Conservation (phyloP, 805 yeast species). For the Metschnikowia noctiluminum region DNA sequence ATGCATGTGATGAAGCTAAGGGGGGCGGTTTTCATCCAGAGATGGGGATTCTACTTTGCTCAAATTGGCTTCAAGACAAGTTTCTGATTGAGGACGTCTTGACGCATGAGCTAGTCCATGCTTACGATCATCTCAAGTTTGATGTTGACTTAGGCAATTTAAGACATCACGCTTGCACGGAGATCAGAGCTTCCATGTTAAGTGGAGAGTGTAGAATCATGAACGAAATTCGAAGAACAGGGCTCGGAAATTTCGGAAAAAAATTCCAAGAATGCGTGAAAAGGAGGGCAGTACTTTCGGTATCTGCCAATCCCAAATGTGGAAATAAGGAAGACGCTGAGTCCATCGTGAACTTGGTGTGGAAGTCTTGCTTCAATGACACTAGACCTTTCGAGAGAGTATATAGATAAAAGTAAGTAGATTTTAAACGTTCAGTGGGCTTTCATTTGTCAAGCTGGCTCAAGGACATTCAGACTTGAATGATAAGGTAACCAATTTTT, state of each 20-base stretch:
- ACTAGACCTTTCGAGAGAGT: conserved; percentile 95
- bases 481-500: too few relatives aligned
- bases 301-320: conserved; percentile 83
- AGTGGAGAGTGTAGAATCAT: conserved; percentile 93
- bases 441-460: too few relatives aligned
- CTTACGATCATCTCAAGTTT: conserved; percentile 86
- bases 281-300: conserved; percentile 84
- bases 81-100: conserved; percentile 87
- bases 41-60: conserved; percentile 80
- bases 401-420: conserved; percentile 47
- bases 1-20: conserved; percentile 72
- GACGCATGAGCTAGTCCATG: conserved; percentile 91
- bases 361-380: conserved; percentile 90
- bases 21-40: conserved; percentile 95
- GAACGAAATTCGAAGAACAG: conserved; percentile 69
- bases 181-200: conserved; percentile 86
- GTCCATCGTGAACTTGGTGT: conserved; percentile 78
- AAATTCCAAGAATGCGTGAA: conserved; percentile 92
- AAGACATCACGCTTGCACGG: conserved; percentile 95
- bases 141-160: conserved; percentile 81
- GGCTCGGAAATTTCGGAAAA: conserved; percentile 52
- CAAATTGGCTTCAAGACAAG: conserved; percentile 69
- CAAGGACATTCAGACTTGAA: too few relatives aligned
- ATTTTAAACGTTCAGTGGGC: too few relatives aligned
- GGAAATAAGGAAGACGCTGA: conserved; percentile 69